phyloP scores from a whole-genome alignment of 1,139 yeast species.

The Suhomyces panamericanus region DNA sequence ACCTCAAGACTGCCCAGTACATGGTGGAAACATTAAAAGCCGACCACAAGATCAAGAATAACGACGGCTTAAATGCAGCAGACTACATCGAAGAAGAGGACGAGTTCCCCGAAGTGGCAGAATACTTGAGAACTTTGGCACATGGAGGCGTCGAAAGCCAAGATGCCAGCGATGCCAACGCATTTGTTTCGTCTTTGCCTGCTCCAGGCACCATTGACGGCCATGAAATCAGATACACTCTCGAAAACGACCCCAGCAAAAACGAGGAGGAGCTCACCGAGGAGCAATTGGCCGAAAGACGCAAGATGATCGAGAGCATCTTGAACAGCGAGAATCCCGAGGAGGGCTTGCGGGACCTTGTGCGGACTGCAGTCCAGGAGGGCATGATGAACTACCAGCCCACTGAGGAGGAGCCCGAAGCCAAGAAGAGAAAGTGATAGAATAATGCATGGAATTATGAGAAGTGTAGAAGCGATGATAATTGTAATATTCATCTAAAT shows the following conservation, averaged over 20 bases:
- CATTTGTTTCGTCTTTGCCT: slow-evolving; percentile 34
- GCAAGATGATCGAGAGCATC: slow-evolving; percentile 66
- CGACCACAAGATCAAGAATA: slow-evolving; percentile 60
- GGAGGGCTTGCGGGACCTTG: slow-evolving; percentile 68
- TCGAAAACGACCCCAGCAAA: slow-evolving; percentile 46
- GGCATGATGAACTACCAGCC: slow-evolving; percentile 36
- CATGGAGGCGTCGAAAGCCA: slow-evolving; percentile 32
- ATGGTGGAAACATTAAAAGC: slow-evolving; percentile 70
- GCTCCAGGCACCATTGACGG: slow-evolving; percentile 47
- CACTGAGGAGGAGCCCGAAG: slow-evolving; percentile 18
- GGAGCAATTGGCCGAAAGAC: slow-evolving; percentile 52
- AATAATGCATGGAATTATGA: background rate
- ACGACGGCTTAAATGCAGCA: slow-evolving; percentile 70
- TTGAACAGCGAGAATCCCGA: slow-evolving; percentile 77
- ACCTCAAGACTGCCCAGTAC: slow-evolving; percentile 58
- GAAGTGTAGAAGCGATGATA: background rate
- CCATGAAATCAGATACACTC: slow-evolving; percentile 57
- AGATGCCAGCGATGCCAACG: slow-evolving; percentile 14
- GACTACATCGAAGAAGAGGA: slow-evolving; percentile 78
- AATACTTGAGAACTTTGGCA: slow-evolving; percentile 54
- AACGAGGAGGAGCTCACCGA: slow-evolving; percentile 22
- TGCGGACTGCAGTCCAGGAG: slow-evolving; percentile 63
- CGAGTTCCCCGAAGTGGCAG: slow-evolving; percentile 77
- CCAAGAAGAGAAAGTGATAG: slow-evolving; percentile 27
- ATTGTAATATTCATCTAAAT: too few relatives aligned